Percentiles rank a stretch among this genome's conserved stretches.
phyloP scores from a whole-genome alignment of 169 alveolate genomes.

The Theileria annulata region DNA sequence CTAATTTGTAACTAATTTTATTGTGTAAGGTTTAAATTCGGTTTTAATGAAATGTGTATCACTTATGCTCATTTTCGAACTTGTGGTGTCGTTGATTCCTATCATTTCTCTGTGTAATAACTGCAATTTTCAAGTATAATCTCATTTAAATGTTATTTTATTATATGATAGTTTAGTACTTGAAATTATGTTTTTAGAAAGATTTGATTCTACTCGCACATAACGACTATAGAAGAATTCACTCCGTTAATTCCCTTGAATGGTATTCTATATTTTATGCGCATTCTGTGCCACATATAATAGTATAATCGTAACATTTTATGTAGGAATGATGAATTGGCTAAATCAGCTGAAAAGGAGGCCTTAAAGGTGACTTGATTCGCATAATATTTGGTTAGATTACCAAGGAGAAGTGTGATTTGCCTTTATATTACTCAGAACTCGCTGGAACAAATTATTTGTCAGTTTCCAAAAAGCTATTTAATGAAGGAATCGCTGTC shows the following conservation, averaged over 20 bases:
- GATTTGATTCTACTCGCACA: conserved; percentile 46
- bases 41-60: background rate
- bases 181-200: conserved; percentile 25
- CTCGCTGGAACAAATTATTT: conserved; percentile 58
- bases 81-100: background rate
- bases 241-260: conserved; percentile 42
- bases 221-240: conserved; percentile 56
- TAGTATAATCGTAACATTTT: background rate
- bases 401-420: conserved; percentile 33
- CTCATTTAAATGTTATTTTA: background rate
- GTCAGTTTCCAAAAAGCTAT: conserved; percentile 16
- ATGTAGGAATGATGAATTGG: conserved; percentile 39
- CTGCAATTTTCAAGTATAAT: background rate
- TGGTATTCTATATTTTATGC: conserved; percentile 31
- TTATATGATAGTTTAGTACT: background rate
- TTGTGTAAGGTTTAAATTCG: background rate
- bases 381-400: conserved; percentile 12
- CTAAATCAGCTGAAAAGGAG: conserved; percentile 28
- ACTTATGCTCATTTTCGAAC: background rate
- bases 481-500: conserved; percentile 46
- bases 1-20: too few species aligned
- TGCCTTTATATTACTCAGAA: conserved; percentile 61
- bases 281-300: background rate
- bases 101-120: background rate
- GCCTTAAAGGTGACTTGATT: conserved; percentile 8